Percentiles rank a stretch among this genome's conserved stretches.
These are phyloP conservation scores for Paramecium tetraurelia DNA, from an alignment of 73 alveolate genomes.

Conservation along the genomic window DNA sequence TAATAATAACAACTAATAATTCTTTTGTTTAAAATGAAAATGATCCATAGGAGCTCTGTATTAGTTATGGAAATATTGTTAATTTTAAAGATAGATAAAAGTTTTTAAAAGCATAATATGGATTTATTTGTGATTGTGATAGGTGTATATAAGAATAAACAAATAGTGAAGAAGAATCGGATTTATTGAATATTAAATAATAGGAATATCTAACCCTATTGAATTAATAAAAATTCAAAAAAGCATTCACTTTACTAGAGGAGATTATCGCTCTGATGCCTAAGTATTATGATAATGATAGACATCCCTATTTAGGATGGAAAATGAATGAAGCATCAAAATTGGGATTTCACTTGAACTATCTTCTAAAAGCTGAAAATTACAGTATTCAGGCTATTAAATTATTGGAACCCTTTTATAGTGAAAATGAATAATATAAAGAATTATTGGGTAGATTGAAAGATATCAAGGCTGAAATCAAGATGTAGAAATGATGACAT, in stretches of 20 bases:
- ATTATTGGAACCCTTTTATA: background rate
- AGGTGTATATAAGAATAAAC: background rate
- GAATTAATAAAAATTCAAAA: background rate
- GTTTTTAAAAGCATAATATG: background rate
- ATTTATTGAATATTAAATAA: background rate
- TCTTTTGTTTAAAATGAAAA: background rate
- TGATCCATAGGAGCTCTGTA: constrained; percentile 1
- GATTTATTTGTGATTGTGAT: background rate
- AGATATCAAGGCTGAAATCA: constrained; percentile 6
- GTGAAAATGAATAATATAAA: background rate
- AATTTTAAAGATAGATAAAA: background rate
- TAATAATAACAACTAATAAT: background rate
- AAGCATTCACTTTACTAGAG: background rate
- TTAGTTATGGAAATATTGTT: background rate
- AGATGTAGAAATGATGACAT: constrained; percentile 10
- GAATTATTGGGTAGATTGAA: background rate
- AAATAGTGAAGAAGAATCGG: background rate
- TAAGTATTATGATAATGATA: background rate
- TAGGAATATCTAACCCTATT: background rate
- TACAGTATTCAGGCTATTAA: background rate
- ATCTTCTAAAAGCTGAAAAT: constrained; percentile 7
- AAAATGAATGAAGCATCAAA: constrained; percentile 18
- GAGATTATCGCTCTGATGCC: background rate
- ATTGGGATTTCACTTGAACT: constrained; percentile 14
- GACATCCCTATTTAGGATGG: constrained; percentile 39